Percentiles rank a stretch among this genome's conserved stretches.
Conservation (phyloP, 345 rosid genomes). For the Eutrema heterophyllum region DNA sequence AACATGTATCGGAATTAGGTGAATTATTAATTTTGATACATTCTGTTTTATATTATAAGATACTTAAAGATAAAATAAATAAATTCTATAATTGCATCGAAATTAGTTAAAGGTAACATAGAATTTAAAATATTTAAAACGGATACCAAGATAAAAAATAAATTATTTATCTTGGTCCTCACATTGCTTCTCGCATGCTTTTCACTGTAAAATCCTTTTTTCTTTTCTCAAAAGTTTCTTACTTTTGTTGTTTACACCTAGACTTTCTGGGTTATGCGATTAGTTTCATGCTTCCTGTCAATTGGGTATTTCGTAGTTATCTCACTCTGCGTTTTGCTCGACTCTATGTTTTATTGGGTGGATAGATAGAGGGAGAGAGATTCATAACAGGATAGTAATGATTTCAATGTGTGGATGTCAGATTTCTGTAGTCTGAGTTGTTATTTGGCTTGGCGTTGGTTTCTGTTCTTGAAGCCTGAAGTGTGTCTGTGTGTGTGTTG, state of each 20-base stretch:
- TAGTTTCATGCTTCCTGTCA: neutral
- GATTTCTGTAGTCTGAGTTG: neutral
- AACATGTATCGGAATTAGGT: too few species aligned
- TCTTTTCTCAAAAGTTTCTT: neutral
- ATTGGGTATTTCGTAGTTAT: neutral
- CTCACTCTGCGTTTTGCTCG: neutral
- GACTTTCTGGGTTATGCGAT: too few species aligned
- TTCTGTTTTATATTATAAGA: too few species aligned
- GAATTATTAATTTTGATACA: too few species aligned
- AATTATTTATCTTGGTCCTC: too few species aligned
- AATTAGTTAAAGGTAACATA: too few species aligned
- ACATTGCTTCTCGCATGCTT: constrained; percentile 95
- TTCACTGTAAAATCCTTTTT: constrained; percentile 46
- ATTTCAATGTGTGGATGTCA: neutral
- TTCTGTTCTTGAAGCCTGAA: neutral
- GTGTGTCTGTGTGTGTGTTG: neutral
- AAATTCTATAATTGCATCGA: too few species aligned
- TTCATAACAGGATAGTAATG: neutral
- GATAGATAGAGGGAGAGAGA: neutral
- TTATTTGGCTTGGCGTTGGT: neutral
- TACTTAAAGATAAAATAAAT: too few species aligned
- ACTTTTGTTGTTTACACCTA: neutral
- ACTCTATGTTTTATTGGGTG: neutral
- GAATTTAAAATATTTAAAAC: too few species aligned
- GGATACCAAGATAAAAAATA: too few species aligned